Evolutionary conservation across 2,329 filamentous ascomycete genomes (phyloP), one percentile per base, ranked within the genome.

Genomic region (Septoria linicola): DNA sequence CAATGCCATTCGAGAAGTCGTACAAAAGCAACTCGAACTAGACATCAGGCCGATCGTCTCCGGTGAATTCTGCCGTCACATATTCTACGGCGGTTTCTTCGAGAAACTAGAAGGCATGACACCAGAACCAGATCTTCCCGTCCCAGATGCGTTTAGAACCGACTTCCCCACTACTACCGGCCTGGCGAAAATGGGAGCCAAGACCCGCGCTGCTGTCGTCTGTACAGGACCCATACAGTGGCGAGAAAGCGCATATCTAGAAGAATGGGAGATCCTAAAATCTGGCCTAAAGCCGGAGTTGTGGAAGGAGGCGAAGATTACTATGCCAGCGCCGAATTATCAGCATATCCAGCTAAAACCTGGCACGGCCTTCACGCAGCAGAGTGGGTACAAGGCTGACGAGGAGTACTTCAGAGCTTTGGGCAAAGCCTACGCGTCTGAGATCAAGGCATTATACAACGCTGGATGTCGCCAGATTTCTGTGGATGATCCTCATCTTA

Each of bases 11-110:
- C 75, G 77, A 42, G 75, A 83, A 41, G 79, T 85, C 40, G 82
- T 87, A 17, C 74, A 80, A 60, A 74, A 79, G 53, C 85, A 89
- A 71, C 72, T 79, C 54, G 72, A 81, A 51, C 75, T 82, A 41
- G 81, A 80, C 13, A 77, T 87, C 52, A 76, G 78, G 13, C 78
- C 79, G 8, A 74, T 88, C 39, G 83, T 81, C 1, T 84, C 84
- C 49, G 85, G 85, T 61, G 85, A 88, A 68, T 88, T 85, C 61
- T 60, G 67, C 32, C 53, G 58, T 8, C 56, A 62, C 40, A 59
- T 63, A 20, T 62, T 60, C 48, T 63, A 61, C 21, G 59, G 56
- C 41, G 60, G 60, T n/a, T 59, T 63, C 47, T 62, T 63, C 45
- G 61, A 63, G 36, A 62, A 39, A 6, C 43, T 63, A 2, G 43